phyloP scores from a whole-genome alignment of 805 yeast species.

The Candida tibetensis region DNA sequence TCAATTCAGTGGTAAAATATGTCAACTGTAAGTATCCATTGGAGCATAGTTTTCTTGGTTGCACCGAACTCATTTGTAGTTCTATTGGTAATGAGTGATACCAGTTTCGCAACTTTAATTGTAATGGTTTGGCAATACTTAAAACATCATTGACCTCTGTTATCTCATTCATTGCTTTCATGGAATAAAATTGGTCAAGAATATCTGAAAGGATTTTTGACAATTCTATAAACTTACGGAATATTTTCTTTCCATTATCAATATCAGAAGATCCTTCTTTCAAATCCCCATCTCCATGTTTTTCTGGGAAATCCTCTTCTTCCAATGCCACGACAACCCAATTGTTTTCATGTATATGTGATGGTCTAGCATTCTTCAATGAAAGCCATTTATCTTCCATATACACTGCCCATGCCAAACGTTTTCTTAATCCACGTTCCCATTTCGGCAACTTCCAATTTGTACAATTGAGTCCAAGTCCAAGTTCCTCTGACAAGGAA shows the following conservation, averaged over 20 bases:
- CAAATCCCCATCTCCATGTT: constrained; percentile 50
- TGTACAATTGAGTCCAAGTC: constrained; percentile 86
- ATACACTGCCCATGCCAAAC: constrained; percentile 95
- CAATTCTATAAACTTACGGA: constrained; percentile 63
- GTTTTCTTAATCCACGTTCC: constrained; percentile 85
- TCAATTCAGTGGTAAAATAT: constrained; percentile 86
- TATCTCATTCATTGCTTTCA: constrained; percentile 57
- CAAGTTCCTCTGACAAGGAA: constrained; percentile 84
- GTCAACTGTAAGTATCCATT: constrained; percentile 80
- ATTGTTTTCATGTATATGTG: constrained; percentile 69
- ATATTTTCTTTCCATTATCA: constrained; percentile 65
- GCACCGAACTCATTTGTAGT: constrained; percentile 59
- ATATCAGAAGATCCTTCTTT: constrained; percentile 65
- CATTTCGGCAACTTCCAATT: constrained; percentile 92
- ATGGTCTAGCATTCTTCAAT: constrained; percentile 76
- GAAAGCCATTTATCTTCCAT: constrained; percentile 91
- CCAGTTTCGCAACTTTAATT: constrained; percentile 69
- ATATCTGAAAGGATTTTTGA: constrained; percentile 71
- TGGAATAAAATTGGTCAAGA: constrained; percentile 67
- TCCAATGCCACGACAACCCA: constrained; percentile 75
- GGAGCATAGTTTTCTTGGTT: constrained; percentile 62
- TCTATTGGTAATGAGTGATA: constrained; percentile 67
- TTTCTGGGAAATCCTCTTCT: constrained; percentile 78
- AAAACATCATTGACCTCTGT: constrained; percentile 65
- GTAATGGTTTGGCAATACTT: constrained; percentile 77